Percentiles rank a stretch among this genome's conserved stretches.
Conservation (phyloP, 169 alveolate species). For the Babesia bovis region DNA sequence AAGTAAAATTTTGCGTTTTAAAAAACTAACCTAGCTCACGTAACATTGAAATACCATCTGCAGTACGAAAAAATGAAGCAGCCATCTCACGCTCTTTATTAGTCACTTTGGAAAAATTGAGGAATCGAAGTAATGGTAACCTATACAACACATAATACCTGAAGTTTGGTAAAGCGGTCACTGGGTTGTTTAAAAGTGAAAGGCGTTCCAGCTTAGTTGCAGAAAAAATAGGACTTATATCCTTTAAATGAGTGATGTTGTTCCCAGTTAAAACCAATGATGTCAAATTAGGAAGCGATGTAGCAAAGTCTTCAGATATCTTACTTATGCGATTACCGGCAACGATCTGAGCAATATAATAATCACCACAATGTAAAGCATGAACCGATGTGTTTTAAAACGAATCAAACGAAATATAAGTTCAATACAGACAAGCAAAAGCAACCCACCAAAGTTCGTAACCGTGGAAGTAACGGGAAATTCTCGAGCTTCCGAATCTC, state of each 20-base stretch:
- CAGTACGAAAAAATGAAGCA: slow-evolving; percentile 39
- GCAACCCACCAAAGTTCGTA: slow-evolving; percentile 78
- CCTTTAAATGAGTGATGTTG: slow-evolving; percentile 66
- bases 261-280: slow-evolving; percentile 87
- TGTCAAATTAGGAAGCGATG: slow-evolving; percentile 79
- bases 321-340: slow-evolving; percentile 80
- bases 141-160: slow-evolving; percentile 68
- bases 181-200: slow-evolving; percentile 67
- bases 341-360: slow-evolving; percentile 41
- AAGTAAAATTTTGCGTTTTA: too few relatives aligned
- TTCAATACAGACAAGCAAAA: neutral
- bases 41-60: slow-evolving; percentile 38
- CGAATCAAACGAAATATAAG: neutral
- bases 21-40: slow-evolving; percentile 15
- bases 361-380: neutral
- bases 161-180: slow-evolving; percentile 71
- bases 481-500: slow-evolving; percentile 83
- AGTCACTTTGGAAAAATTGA: slow-evolving; percentile 72
- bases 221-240: slow-evolving; percentile 69
- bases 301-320: slow-evolving; percentile 71
- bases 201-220: slow-evolving; percentile 68
- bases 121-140: slow-evolving; percentile 73
- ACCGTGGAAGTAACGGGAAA: slow-evolving; percentile 81
- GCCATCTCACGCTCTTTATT: slow-evolving; percentile 74
- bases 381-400: neutral